Conservation (phyloP, 73 alveolate species). For the Strombidium stylifer region DNA sequence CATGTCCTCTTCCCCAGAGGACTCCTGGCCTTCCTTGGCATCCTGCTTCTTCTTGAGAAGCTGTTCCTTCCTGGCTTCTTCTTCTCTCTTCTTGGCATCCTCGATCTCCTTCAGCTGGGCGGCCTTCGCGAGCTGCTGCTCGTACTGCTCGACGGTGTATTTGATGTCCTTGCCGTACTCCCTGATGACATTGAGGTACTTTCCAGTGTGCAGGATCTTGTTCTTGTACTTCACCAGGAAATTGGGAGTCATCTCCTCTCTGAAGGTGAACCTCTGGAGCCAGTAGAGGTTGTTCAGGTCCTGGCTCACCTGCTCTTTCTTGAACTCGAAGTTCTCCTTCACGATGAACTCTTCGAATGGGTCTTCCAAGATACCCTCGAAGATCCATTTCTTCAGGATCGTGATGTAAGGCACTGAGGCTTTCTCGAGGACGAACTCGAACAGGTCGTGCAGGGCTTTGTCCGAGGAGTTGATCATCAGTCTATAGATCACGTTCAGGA, state of each 20-base stretch:
- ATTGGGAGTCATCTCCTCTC: slow-evolving; percentile 82
- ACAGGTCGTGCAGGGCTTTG: slow-evolving; percentile 74
- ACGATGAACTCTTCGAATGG: slow-evolving; percentile 95
- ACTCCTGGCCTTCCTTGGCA: too few species aligned
- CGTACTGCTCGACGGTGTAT: slow-evolving; percentile 83
- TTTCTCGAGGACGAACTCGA: slow-evolving; percentile 82
- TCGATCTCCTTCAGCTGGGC: too few species aligned
- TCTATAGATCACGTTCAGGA: slow-evolving; percentile 81
- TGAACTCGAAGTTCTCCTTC: slow-evolving; percentile 67
- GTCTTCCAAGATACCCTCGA: slow-evolving; percentile 90
- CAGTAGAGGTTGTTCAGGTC: slow-evolving; percentile 91
- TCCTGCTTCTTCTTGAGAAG: too few species aligned
- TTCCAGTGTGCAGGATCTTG: slow-evolving; percentile 88
- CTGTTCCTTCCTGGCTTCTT: too few species aligned
- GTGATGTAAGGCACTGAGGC: slow-evolving; percentile 90
- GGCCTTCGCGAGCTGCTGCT: slow-evolving; percentile 45
- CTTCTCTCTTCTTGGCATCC: too few species aligned
- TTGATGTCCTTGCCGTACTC: slow-evolving; percentile 87
- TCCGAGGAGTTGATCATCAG: slow-evolving; percentile 84
- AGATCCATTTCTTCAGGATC: slow-evolving; percentile 92
- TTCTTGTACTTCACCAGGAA: slow-evolving; percentile 80
- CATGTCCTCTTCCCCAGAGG: slow-evolving; percentile 62
- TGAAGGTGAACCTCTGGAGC: slow-evolving; percentile 88
- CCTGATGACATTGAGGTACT: slow-evolving; percentile 87
- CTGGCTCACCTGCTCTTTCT: slow-evolving; percentile 82